A percentile compares a stretch with the other conserved stretches of the same genome.
Conservation (phyloP, 2,329 filamentous ascomycete genomes). For the Aspergillus vadensis region DNA sequence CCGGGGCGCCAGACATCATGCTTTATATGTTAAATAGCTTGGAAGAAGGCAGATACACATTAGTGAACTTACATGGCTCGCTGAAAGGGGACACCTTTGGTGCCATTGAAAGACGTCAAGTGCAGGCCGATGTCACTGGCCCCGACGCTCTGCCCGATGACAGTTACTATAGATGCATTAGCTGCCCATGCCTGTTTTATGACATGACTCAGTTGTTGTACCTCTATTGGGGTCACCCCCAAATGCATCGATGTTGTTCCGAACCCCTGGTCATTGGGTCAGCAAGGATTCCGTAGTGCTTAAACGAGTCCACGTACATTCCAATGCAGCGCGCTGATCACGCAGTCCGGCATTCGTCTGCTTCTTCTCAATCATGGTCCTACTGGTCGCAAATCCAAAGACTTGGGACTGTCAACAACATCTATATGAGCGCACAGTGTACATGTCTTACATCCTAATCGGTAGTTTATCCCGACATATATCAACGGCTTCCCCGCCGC, state of each 20-base stretch:
- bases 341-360: constrained; percentile 34
- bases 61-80: constrained; percentile 27
- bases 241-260: constrained; percentile 20
- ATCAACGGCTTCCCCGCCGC: constrained; percentile 15
- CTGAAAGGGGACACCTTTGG: constrained; percentile 30
- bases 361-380: constrained; percentile 22
- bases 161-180: constrained; percentile 25
- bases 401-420: constrained; percentile 1
- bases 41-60: too few species aligned
- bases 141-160: constrained; percentile 35
- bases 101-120: constrained; percentile 28
- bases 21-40: constrained; percentile 11
- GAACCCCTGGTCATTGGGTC: constrained; percentile 15
- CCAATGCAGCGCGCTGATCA: constrained; percentile 35
- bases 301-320: constrained; percentile 25
- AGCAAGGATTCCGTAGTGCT: background rate
- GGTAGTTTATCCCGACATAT: constrained; percentile 22
- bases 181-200: background rate
- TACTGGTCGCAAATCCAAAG: constrained; percentile 24
- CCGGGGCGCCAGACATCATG: constrained; percentile 34
- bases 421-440: too few species aligned
- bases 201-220: background rate
- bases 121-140: constrained; percentile 33
- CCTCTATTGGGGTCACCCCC: constrained; percentile 21
- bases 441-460: constrained; percentile 12